These are phyloP conservation scores for carrot (Daucus carota) DNA, from an alignment of 129 eudicot species.

Conservation along the genomic window DNA sequence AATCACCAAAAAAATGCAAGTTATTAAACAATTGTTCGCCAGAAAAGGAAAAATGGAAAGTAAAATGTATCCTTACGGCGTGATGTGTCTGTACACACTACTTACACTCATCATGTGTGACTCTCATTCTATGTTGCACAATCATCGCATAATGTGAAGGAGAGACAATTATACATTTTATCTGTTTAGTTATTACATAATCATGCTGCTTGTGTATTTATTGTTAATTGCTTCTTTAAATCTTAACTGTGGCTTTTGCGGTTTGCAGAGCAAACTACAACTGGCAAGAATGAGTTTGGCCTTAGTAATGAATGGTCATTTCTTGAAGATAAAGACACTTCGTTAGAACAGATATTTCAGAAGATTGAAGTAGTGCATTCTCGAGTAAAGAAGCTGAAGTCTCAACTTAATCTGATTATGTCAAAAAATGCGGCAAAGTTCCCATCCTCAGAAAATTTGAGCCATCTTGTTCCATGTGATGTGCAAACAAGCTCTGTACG, in stretches of 20 bases:
- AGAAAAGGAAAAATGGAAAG: no score
- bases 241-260: slow-evolving; percentile 10
- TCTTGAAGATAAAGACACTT: slow-evolving; percentile 44
- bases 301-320: slow-evolving; percentile 26
- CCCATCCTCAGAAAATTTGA: slow-evolving; percentile 63
- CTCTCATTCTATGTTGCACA: neutral
- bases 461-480: slow-evolving; percentile 48
- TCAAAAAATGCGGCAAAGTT: slow-evolving; percentile 47
- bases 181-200: neutral
- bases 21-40: no score
- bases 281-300: slow-evolving; percentile 37
- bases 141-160: neutral
- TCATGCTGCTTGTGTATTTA: neutral
- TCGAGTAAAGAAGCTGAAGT: slow-evolving; percentile 59
- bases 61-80: no score
- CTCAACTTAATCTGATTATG: slow-evolving; percentile 50
- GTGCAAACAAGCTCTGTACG: slow-evolving; percentile 48
- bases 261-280: slow-evolving; percentile 34
- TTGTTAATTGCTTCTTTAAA: neutral
- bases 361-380: slow-evolving; percentile 62
- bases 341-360: slow-evolving; percentile 48
- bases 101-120: neutral
- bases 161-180: neutral
- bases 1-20: no score
- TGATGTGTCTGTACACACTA: neutral